These are phyloP conservation scores for Nicotiana tomentosiformis DNA, from an alignment of 257 asterid genomes.

Conservation along the genomic window DNA sequence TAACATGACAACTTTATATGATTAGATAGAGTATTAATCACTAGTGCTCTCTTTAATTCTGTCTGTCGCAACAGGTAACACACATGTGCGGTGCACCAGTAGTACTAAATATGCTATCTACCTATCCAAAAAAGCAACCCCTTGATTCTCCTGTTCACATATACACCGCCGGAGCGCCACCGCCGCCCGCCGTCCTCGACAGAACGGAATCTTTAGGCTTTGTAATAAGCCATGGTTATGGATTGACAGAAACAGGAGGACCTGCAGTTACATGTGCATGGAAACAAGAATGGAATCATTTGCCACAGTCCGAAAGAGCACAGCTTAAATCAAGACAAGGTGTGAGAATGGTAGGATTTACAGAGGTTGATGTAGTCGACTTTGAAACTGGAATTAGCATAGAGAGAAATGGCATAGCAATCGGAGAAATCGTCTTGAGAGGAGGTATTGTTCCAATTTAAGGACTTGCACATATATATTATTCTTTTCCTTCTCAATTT, in stretches of 20 bases:
- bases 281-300: slow-evolving; percentile 1
- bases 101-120: slow-evolving; percentile 8
- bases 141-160: not conserved
- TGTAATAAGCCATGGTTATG: slow-evolving; percentile 12
- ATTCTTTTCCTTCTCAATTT: too few species aligned
- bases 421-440: slow-evolving; percentile 42
- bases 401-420: not conserved
- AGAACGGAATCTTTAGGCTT: slow-evolving; percentile 7
- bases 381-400: not conserved
- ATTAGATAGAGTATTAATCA: too few species aligned
- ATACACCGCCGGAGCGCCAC: slow-evolving; percentile 14
- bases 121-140: not conserved
- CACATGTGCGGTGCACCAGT: slow-evolving; percentile 12
- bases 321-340: slow-evolving; percentile 14
- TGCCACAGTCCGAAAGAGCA: slow-evolving; percentile 5
- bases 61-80: not conserved
- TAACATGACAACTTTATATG: too few species aligned
- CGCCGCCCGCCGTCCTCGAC: slow-evolving; percentile 9
- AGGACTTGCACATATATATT: too few species aligned
- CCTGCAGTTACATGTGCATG: slow-evolving; percentile 12
- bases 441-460: slow-evolving; percentile 10
- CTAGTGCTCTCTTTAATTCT: too few species aligned
- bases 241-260: slow-evolving; percentile 12
- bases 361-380: slow-evolving; percentile 7
- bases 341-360: not conserved